These are phyloP conservation scores for Mimosa bimucronata DNA, from an alignment of 306 rosid genomes.

Conservation along the genomic window DNA sequence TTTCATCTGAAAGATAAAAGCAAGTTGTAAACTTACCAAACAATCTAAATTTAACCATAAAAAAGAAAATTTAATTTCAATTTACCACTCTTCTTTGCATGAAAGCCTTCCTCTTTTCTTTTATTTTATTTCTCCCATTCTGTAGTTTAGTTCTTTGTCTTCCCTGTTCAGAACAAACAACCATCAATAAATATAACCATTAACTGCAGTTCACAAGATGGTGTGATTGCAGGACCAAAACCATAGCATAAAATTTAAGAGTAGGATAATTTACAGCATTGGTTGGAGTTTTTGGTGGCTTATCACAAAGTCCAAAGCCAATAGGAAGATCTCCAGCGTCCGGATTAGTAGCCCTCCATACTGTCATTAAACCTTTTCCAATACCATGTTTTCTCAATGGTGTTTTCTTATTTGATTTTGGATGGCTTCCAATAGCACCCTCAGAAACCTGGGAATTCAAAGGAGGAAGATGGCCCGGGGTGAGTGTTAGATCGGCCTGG, in stretches of 20 bases:
- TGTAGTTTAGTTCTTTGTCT: slow-evolving; percentile 48
- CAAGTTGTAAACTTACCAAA: slow-evolving; percentile 30
- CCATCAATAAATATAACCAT: slow-evolving; percentile 27
- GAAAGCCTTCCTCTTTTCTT: slow-evolving; percentile 62
- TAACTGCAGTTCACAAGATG: slow-evolving; percentile 15
- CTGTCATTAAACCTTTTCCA: slow-evolving; percentile 98
- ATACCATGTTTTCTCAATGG: slow-evolving; percentile 71
- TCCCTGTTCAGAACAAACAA: slow-evolving; percentile 59
- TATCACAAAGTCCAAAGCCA: slow-evolving; percentile 43
- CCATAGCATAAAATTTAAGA: slow-evolving; percentile 17
- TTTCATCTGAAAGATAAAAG: slow-evolving; percentile 60
- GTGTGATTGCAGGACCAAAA: slow-evolving; percentile 26
- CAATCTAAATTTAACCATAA: slow-evolving; percentile 27
- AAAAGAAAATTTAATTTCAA: slow-evolving; percentile 22
- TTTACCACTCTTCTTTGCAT: slow-evolving; percentile 62
- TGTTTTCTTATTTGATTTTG: slow-evolving; percentile 36
- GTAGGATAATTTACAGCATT: slow-evolving; percentile 52
- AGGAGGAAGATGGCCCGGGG: background rate
- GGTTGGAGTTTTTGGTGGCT: slow-evolving; percentile 45
- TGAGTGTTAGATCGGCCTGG: slow-evolving; percentile 14
- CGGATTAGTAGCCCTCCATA: slow-evolving; percentile 87
- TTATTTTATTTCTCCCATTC: slow-evolving; percentile 55
- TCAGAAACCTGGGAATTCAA: slow-evolving; percentile 51
- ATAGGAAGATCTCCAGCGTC: slow-evolving; percentile 61
- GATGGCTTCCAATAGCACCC: slow-evolving; percentile 45